These are phyloP conservation scores for Lichtheimia ornata DNA, from an alignment of 371 early-diverging fungal genomes.

Conservation along the genomic window DNA sequence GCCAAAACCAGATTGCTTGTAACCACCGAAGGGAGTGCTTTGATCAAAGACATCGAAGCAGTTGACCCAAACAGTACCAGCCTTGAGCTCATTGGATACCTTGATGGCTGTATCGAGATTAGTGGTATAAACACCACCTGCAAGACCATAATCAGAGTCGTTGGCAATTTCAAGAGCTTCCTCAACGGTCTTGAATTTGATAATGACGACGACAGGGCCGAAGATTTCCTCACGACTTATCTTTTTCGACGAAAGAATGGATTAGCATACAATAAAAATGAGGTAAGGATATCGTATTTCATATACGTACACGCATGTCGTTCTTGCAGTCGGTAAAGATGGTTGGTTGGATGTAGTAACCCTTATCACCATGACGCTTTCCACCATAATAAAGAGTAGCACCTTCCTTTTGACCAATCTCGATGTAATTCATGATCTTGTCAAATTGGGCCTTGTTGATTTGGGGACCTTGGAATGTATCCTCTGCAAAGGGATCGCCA, in stretches of 20 bases:
- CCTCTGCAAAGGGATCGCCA: conserved; percentile 62
- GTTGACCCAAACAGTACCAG: conserved; percentile 72
- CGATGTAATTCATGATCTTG: conserved; percentile 66
- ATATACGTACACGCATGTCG: conserved; percentile 30
- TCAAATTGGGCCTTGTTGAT: conserved; percentile 80
- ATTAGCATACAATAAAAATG: no score
- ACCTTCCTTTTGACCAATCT: conserved; percentile 61
- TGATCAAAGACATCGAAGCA: conserved; percentile 47
- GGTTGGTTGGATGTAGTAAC: conserved; percentile 84
- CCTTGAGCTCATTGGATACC: conserved; percentile 65
- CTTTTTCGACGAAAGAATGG: not conserved
- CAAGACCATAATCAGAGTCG: conserved; percentile 80
- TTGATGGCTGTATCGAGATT: conserved; percentile 65
- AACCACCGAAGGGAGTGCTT: conserved; percentile 84
- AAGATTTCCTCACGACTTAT: conserved; percentile 89
- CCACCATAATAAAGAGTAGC: conserved; percentile 72
- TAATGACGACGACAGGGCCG: conserved; percentile 89
- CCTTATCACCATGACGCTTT: conserved; percentile 61
- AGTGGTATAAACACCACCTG: conserved; percentile 82
- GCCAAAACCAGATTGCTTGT: conserved; percentile 68
- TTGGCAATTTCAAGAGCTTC: conserved; percentile 82
- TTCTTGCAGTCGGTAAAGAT: conserved; percentile 73
- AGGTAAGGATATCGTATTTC: no score
- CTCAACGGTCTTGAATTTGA: conserved; percentile 75
- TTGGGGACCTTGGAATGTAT: conserved; percentile 73